Base-by-base conservation (phyloP, 805 yeast species). In the Kodamaea laetipori region DNA sequence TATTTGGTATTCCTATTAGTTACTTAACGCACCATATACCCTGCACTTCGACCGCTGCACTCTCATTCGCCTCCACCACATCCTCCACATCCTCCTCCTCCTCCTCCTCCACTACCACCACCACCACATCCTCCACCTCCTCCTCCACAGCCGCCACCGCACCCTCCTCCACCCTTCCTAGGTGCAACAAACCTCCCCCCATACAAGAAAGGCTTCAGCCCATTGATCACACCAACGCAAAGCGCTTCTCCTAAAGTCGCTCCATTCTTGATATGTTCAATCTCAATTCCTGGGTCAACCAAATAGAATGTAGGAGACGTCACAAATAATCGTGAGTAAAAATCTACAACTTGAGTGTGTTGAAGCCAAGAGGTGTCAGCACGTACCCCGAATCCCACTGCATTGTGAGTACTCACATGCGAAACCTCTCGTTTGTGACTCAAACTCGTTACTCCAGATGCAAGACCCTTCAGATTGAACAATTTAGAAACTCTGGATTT, bases 391-490 rank as follows among this genome's bases (percentile, higher is more conserved):
- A 42, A 13, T 26, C 36, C 33, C 2, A 37, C 16, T 3, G 41
- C 32, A 32, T 36, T 37, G 27, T 42, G 45, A 2, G 38, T 31
- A 25, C 45, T 42, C 17, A 42, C 18, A 30, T 42, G 45, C 15
- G 37, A n/a, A 40, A 39, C 19, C 35, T 24, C 19, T 30, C 37
- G 24, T 4, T 50, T 53, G 52, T 4, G 12, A 10, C 16, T 30
- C 6, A n/a, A n/a, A n/a, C 18, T 15, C 15, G 19, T 4, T 30
- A 3, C 36, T 10, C 13, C 21, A 11, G 40, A 21, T 52, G 52
- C 12, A 49, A 4, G 24, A 9, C 54, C 17, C 51, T 12, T 12
- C 26, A 19, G 24, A 6, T 33, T 33, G 16, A 35, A 21, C 12
- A 41, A 16, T 23, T 13, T 27, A 11, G 33, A 17, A 3, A 38